Percentiles rank a stretch among this genome's conserved stretches.
phyloP scores from a whole-genome alignment of 139 green algal species.

The Coelastrella sp. region DNA sequence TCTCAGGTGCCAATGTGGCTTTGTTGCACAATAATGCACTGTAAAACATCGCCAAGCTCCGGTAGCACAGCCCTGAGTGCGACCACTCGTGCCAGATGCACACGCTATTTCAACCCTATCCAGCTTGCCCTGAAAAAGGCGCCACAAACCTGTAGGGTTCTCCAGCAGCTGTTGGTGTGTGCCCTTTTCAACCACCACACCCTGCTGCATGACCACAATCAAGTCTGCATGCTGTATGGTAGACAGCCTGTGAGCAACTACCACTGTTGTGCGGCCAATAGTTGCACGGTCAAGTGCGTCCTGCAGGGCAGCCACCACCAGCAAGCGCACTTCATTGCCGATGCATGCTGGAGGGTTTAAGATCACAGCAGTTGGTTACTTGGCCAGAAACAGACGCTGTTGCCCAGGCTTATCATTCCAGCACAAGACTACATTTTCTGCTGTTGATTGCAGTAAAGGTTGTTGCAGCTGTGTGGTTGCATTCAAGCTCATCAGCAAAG shows the following conservation, averaged over 20 bases:
- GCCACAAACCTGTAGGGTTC: slow-evolving; percentile 38
- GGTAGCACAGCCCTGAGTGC: too few species aligned
- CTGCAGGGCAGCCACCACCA: slow-evolving; percentile 18
- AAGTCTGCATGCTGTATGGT: slow-evolving; percentile 77
- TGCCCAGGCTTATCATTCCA: not conserved
- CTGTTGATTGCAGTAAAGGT: too few species aligned
- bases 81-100: too few species aligned
- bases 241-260: slow-evolving; percentile 93
- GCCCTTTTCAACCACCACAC: slow-evolving; percentile 68
- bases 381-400: not conserved
- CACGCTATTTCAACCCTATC: not conserved
- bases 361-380: not conserved
- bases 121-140: not conserved
- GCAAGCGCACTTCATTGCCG: not conserved
- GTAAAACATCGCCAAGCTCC: not conserved
- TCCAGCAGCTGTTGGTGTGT: slow-evolving; percentile 73
- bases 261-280: slow-evolving; percentile 75
- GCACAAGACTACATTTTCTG: not conserved
- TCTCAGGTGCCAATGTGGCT: not conserved
- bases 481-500: not conserved
- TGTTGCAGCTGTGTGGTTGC: too few species aligned
- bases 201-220: slow-evolving; percentile 82
- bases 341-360: not conserved
- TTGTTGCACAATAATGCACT: not conserved
- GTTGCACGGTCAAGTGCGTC: slow-evolving; percentile 61